Evolutionary conservation across 805 yeast species (phyloP).

Genomic region (Myxozyma udenii): DNA sequence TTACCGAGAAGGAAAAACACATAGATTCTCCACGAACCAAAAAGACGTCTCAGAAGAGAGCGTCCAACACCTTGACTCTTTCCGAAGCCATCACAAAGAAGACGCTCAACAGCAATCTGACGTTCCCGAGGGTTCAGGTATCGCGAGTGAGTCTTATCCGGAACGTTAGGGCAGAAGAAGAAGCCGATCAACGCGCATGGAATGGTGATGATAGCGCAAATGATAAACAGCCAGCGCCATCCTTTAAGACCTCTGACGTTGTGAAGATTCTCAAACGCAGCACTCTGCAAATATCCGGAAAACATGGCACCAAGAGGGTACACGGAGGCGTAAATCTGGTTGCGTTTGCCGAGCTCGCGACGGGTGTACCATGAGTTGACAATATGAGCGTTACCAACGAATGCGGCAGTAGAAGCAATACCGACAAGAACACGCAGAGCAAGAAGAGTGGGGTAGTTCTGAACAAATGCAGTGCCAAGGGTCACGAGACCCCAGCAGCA

Average conservation of each 20-base stretch:
- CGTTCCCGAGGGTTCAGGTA: constrained; percentile 57
- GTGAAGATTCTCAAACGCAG: constrained; percentile 47
- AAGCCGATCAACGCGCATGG: constrained; percentile 56
- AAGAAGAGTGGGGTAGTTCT: constrained; percentile 50
- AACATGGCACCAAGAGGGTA: constrained; percentile 61
- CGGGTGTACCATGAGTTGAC: constrained; percentile 58
- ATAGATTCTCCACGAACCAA: constrained; percentile 48
- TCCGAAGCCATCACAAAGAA: constrained; percentile 40
- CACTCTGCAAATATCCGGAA: constrained; percentile 60
- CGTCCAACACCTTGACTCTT: constrained; percentile 28
- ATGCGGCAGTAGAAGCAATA: constrained; percentile 59
- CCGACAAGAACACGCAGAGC: constrained; percentile 66
- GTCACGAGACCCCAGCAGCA: constrained; percentile 67
- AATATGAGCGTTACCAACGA: constrained; percentile 50
- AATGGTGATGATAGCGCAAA: constrained; percentile 59
- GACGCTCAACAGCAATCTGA: constrained; percentile 48
- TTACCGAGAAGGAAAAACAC: constrained; percentile 41
- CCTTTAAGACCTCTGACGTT: constrained; percentile 55
- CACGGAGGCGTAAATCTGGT: constrained; percentile 58
- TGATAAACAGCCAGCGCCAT: constrained; percentile 72
- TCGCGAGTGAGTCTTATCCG: constrained; percentile 52
- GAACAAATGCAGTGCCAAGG: constrained; percentile 50
- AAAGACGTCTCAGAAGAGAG: constrained; percentile 46
- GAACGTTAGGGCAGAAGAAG: constrained; percentile 63
- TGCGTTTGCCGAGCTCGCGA: constrained; percentile 57